Conservation (phyloP, 106 monocot species). For the Agapanthus africanus region DNA sequence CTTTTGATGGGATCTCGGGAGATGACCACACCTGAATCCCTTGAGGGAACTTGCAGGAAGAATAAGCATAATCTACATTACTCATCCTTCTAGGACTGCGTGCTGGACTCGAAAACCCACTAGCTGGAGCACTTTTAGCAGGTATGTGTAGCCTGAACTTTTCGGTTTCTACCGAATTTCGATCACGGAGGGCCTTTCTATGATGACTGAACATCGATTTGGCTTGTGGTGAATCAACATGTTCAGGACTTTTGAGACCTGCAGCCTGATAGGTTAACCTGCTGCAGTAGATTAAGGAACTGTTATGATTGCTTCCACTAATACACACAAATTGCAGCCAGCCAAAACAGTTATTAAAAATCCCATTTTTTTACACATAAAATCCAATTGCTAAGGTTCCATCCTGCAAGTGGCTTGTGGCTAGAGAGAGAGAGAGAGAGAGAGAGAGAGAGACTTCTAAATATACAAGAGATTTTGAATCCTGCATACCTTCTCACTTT, state of each 20-base stretch:
- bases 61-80: conserved; percentile 30
- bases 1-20: conserved; percentile 26
- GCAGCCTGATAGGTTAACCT: conserved; percentile 20
- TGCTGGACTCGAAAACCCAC: conserved; percentile 68
- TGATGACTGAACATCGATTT: conserved; percentile 21
- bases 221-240: conserved; percentile 15
- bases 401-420: too few species aligned
- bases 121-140: conserved; percentile 82
- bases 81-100: conserved; percentile 62
- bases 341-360: conserved; percentile 1
- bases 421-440: too few species aligned
- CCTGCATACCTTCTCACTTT: background rate
- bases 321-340: background rate
- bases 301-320: background rate
- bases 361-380: too few species aligned
- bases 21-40: conserved; percentile 36
- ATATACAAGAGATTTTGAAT: too few species aligned
- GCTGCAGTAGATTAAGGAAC: conserved; percentile 18
- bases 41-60: conserved; percentile 22
- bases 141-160: conserved; percentile 67
- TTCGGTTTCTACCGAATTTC: conserved; percentile 25
- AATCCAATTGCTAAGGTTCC: background rate
- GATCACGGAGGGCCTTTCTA: conserved; percentile 32
- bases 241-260: conserved; percentile 41
- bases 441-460: too few species aligned